A percentile compares a stretch with the other conserved stretches of the same genome.
Conservation (phyloP, 306 rosid species). For the Rosa persica region DNA sequence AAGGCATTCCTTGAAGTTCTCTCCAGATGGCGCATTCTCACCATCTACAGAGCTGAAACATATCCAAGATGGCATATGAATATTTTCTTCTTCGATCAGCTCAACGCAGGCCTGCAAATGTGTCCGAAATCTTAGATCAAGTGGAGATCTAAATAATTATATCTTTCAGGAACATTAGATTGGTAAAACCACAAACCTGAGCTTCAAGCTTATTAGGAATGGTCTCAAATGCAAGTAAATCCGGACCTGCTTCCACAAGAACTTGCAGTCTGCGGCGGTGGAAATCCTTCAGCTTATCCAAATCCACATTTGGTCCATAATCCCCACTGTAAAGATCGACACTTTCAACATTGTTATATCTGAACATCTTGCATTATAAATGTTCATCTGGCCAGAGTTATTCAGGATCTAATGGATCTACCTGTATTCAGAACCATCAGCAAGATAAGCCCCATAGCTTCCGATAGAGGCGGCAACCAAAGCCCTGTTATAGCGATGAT, state of each 20-base stretch:
- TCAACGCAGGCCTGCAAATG: constrained; percentile 64
- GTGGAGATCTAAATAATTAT: background rate
- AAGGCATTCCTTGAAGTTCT: constrained; percentile 77
- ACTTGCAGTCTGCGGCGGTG: constrained; percentile 85
- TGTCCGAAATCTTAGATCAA: background rate
- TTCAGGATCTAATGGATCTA: constrained; percentile 16
- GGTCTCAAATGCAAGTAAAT: constrained; percentile 86
- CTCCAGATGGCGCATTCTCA: constrained; percentile 79
- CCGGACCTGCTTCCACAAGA: constrained; percentile 74
- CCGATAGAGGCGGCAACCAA: constrained; percentile 94
- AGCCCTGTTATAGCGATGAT: constrained; percentile 49
- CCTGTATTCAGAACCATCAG: constrained; percentile 97
- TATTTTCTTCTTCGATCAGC: constrained; percentile 79
- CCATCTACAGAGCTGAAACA: constrained; percentile 88
- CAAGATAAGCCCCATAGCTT: constrained; percentile 95
- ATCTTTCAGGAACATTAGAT: background rate
- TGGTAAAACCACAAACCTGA: constrained; percentile 45
- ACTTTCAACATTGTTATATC: background rate
- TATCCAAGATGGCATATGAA: constrained; percentile 78
- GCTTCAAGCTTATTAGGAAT: constrained; percentile 89
- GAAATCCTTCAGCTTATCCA: constrained; percentile 80
- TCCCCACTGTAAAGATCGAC: constrained; percentile 46
- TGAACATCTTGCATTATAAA: background rate
- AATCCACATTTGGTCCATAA: constrained; percentile 59
- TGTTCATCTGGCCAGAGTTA: background rate